Conservation (phyloP, 805 yeast species). For the Limtongia smithiae region DNA sequence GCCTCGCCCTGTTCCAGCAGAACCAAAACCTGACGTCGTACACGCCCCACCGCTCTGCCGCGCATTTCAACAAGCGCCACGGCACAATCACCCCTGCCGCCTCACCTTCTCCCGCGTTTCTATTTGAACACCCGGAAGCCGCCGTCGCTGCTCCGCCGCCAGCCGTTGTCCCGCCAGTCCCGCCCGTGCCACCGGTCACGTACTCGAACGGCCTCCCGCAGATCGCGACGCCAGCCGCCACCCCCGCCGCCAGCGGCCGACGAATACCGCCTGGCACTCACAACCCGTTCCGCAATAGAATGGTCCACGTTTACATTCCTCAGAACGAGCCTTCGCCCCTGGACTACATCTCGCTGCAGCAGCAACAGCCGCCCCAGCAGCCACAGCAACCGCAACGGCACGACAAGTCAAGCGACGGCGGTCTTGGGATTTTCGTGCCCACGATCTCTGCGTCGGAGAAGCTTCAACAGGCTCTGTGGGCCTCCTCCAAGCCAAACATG, state of each 20-base stretch:
- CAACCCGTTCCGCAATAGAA: constrained; percentile 25
- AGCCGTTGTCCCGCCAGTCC: constrained; percentile 18
- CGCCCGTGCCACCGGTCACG: background rate
- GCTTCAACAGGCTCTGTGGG: constrained; percentile 13
- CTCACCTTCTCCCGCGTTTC: no score
- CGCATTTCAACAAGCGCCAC: constrained; percentile 2
- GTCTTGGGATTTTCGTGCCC: constrained; percentile 19
- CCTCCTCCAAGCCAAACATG: background rate
- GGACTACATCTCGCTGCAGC: constrained; percentile 10
- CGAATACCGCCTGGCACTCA: background rate
- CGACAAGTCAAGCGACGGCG: constrained; percentile 1
- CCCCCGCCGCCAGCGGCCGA: background rate
- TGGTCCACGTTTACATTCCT: constrained; percentile 13
- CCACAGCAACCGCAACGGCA: constrained; percentile 1
- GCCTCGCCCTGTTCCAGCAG: constrained; percentile 1
- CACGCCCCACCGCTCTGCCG: constrained; percentile 6
- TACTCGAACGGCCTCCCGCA: background rate
- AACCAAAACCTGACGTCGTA: background rate
- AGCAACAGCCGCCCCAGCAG: constrained; percentile 3
- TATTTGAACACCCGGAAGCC: no score
- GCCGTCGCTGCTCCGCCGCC: no score
- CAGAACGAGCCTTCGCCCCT: constrained; percentile 8
- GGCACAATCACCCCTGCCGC: constrained; percentile 15
- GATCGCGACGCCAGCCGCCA: background rate
- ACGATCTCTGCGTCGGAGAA: constrained; percentile 14